A percentile compares a stretch with the other conserved stretches of the same genome.
Evolutionary conservation across 129 eudicot genomes (phyloP).

Genomic region (Oenanthe sinensis): DNA sequence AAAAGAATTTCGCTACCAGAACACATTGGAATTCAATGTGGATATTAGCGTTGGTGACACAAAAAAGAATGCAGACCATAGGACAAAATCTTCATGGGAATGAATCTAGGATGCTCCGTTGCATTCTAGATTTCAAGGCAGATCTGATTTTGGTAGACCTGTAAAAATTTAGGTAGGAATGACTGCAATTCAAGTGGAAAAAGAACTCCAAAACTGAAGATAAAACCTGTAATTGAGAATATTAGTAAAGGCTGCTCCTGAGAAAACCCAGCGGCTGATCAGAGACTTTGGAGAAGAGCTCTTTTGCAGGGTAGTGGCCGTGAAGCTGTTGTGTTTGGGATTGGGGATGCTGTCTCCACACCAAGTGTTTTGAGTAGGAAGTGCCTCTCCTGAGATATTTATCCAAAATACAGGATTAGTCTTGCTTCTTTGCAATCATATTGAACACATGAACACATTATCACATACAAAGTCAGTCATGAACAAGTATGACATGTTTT

Average conservation of each 20-base stretch:
- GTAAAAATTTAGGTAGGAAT: conserved; percentile 39
- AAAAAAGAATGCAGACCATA: conserved; percentile 22
- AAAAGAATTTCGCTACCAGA: conserved; percentile 28
- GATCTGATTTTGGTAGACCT: conserved; percentile 38
- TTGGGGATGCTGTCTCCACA: conserved; percentile 26
- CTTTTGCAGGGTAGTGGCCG: conserved; percentile 53
- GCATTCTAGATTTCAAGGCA: conserved; percentile 39
- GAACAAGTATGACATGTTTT: not conserved
- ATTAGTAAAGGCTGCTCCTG: not conserved
- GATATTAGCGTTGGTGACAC: conserved; percentile 19
- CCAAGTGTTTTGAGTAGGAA: conserved; percentile 47
- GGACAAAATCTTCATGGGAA: conserved; percentile 23
- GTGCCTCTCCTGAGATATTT: conserved; percentile 49
- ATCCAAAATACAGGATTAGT: conserved; percentile 10
- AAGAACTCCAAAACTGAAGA: conserved; percentile 24
- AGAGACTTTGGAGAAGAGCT: conserved; percentile 57
- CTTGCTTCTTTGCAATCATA: not conserved
- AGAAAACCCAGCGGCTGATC: conserved; percentile 24
- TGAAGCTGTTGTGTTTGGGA: conserved; percentile 28
- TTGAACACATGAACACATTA: not conserved
- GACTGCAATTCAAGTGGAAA: conserved; percentile 28
- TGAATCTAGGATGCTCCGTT: conserved; percentile 27
- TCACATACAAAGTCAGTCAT: not conserved
- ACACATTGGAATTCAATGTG: conserved; percentile 20
- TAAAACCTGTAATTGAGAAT: not conserved